Evolutionary conservation across 2,329 filamentous ascomycete genomes (phyloP), one percentile per base, ranked within the genome.

Genomic region (Passalora sequoiae): DNA sequence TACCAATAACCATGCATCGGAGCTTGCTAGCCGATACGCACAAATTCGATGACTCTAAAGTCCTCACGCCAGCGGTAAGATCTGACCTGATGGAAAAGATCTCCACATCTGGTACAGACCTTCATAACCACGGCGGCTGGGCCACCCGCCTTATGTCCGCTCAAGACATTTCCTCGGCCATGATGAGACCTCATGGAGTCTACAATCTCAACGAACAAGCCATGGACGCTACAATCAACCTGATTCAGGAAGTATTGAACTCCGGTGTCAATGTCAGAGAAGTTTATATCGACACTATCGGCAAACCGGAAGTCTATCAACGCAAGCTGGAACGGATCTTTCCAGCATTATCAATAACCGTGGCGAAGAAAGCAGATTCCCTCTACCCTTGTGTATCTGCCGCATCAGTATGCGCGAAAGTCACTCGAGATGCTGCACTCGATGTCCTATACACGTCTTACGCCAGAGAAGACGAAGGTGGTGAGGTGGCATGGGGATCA

Each of bases 151-250:
- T 84, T 13, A 79, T 97, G 51, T 94, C 87, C 0, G 89, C 92
- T 6, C 78, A 83, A 32, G 86, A 91, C 68, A 94, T 95, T 57
- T 78, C 76, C 29, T 77, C 87, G 6, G 78, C 79, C 57, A 94
- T 94, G 86, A 72, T 92, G 58, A 75, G 77, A 7, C 76, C 81
- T 2, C 57, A 64, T 46, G 61, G 68, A 6, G 70, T 72, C 3
- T 94, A 96, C 69, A 98, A 98, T 64, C 78, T 98, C 53, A 98
- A 98, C 63, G 88, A 89, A 4, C 92, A 98, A 67, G 91, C 91
- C 13, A 84, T 92, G 80, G 89, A 95, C 65, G 86, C 91, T 3
- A 97, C 91, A 0, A 80, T 94, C 17, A 78, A 78, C 28, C 73
- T 98, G 40, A 91, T 97, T 59, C 74, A 80, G 43, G 81, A 81